Percentiles rank a stretch among this genome's conserved stretches.
Evolutionary conservation across 352 stramenopile genomes (phyloP).

Genomic region (Phytophthora colocasiae): DNA sequence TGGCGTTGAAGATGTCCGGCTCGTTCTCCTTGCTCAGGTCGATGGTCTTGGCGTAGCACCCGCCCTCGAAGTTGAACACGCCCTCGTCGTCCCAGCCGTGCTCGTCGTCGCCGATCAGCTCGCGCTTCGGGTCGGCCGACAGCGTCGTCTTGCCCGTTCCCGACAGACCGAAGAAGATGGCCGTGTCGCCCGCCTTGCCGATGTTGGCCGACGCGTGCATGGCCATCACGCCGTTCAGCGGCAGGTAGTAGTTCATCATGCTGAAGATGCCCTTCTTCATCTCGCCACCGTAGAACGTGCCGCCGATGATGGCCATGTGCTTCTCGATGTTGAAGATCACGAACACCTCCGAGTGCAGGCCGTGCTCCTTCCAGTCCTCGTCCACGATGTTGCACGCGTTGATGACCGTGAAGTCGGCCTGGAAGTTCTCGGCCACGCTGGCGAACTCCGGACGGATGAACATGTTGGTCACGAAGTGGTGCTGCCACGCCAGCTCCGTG

Average conservation of each 20-base stretch:
- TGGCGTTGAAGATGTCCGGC: slow-evolving; percentile 97
- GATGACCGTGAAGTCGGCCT: slow-evolving; percentile 98
- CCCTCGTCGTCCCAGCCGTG: slow-evolving; percentile 98
- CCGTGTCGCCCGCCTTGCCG: slow-evolving; percentile 95
- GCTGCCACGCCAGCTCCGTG: slow-evolving; percentile 98
- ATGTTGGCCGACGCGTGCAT: slow-evolving; percentile 99
- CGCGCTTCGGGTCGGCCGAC: slow-evolving; percentile 89
- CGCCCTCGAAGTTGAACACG: slow-evolving; percentile 99
- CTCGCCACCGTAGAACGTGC: slow-evolving; percentile 97
- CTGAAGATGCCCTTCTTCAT: slow-evolving; percentile 99
- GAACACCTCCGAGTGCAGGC: slow-evolving; percentile 96
- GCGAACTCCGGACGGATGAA: slow-evolving; percentile 90
- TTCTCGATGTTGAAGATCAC: slow-evolving; percentile 98
- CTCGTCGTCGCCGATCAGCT: slow-evolving; percentile 89
- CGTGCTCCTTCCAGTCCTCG: slow-evolving; percentile 94
- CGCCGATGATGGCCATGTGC: slow-evolving; percentile 94
- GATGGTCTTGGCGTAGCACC: slow-evolving; percentile 99
- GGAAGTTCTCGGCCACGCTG: slow-evolving; percentile 92
- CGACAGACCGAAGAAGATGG: slow-evolving; percentile 98
- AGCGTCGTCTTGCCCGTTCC: slow-evolving; percentile 93
- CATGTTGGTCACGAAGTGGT: slow-evolving; percentile 98
- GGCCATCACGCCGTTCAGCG: slow-evolving; percentile 94
- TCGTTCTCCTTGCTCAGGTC: slow-evolving; percentile 96
- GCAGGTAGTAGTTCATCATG: slow-evolving; percentile 99
- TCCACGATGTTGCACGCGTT: slow-evolving; percentile 97